Conservation (phyloP, 768 basidiomycete genomes). For the Terana coerulea region DNA sequence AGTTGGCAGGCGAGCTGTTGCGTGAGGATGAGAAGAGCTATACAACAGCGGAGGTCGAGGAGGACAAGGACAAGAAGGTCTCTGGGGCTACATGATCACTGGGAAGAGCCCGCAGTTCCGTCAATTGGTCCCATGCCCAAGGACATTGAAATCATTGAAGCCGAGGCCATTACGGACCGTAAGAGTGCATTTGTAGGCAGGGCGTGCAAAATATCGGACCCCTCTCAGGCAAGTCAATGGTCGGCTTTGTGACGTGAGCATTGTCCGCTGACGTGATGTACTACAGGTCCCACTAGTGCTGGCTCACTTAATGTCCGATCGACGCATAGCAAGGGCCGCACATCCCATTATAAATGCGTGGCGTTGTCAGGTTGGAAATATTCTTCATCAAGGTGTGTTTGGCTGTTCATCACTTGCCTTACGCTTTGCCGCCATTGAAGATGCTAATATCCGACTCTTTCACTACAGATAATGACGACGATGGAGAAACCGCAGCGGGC, state of each 20-base stretch:
- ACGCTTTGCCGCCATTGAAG: too few relatives aligned
- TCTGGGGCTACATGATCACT: conserved; percentile 8
- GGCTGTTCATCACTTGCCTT: too few relatives aligned
- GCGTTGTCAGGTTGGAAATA: conserved; percentile 63
- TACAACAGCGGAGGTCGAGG: conserved; percentile 8
- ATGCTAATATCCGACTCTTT: too few relatives aligned
- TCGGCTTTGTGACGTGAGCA: conserved; percentile 4
- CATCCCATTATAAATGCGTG: conserved; percentile 83
- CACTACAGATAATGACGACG: conserved; percentile 83
- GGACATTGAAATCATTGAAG: conserved; percentile 62
- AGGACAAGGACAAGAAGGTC: conserved; percentile 11
- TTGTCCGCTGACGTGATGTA: conserved; percentile 1
- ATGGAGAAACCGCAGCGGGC: conserved; percentile 92
- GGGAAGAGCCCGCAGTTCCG: conserved; percentile 11
- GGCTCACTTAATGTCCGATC: conserved; percentile 64
- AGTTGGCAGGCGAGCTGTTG: conserved; percentile 50
- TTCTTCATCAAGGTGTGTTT: conserved; percentile 69
- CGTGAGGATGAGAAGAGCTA: conserved; percentile 44
- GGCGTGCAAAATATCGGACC: conserved; percentile 75
- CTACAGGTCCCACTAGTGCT: conserved; percentile 65
- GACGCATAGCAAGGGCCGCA: conserved; percentile 68
- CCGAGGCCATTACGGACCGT: conserved; percentile 81
- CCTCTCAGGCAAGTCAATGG: conserved; percentile 53
- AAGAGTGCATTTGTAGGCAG: conserved; percentile 86
- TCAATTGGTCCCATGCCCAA: conserved; percentile 40